These are phyloP conservation scores for Alternaria ventricosa DNA, from an alignment of 2,329 filamentous ascomycete genomes.

Conservation along the genomic window DNA sequence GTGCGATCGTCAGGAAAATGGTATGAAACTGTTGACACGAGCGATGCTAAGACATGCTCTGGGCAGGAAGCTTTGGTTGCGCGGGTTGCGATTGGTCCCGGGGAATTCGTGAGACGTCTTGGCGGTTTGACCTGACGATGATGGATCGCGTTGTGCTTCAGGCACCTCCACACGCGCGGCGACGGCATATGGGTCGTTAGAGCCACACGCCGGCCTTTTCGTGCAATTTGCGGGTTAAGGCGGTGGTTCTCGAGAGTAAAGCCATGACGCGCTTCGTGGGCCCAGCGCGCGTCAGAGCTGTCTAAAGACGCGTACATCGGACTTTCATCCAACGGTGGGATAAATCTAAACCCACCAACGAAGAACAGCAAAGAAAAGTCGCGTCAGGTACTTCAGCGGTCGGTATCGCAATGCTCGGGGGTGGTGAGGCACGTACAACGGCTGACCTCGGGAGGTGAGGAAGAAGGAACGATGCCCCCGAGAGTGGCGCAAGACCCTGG, in stretches of 20 bases:
- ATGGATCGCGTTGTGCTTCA: constrained; percentile 37
- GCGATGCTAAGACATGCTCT: constrained; percentile 1
- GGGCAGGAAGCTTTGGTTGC: constrained; percentile 6
- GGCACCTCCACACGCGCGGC: constrained; percentile 6
- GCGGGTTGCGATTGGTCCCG: constrained; percentile 23
- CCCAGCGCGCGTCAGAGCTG: neutral
- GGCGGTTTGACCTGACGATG: constrained; percentile 28
- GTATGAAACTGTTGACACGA: neutral
- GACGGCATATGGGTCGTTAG: constrained; percentile 1
- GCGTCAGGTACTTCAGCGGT: neutral
- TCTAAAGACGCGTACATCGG: neutral
- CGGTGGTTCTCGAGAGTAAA: neutral
- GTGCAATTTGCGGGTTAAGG: neutral
- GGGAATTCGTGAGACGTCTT: constrained; percentile 33
- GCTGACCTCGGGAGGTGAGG: neutral
- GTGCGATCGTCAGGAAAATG: constrained; percentile 14
- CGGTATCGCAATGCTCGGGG: neutral
- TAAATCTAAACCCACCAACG: neutral
- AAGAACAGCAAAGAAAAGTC: neutral
- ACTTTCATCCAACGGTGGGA: neutral
- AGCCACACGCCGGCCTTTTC: neutral
- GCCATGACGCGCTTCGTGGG: neutral
- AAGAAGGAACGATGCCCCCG: neutral
- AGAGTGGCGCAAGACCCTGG: constrained; percentile 4
- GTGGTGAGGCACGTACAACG: neutral